Conservation (phyloP, 164 flowering plant genomes). For the Cinnamomum micranthum region DNA sequence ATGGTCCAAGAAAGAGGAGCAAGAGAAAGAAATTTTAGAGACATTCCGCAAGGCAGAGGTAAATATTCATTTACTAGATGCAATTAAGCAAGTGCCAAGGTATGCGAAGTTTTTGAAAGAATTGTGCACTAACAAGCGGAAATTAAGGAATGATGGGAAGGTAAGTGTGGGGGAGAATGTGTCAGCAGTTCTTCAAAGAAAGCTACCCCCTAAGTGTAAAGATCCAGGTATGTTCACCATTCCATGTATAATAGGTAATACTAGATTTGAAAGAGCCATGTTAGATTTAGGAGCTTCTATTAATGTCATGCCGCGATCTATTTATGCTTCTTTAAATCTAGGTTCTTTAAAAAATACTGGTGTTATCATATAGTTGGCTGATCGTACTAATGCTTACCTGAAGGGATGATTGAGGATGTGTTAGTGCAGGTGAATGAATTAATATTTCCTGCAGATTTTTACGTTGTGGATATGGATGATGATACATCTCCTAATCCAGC, state of each 20-base stretch:
- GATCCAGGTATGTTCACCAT: background rate
- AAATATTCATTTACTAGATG: background rate
- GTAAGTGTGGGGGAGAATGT: conserved; percentile 1
- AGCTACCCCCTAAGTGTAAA: background rate
- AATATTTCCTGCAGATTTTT: background rate
- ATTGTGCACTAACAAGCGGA: background rate
- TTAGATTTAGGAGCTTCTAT: background rate
- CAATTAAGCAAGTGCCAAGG: too few species aligned
- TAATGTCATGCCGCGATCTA: background rate
- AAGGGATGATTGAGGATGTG: background rate
- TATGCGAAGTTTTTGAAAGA: too few species aligned
- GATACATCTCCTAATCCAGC: background rate
- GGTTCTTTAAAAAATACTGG: background rate
- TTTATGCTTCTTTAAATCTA: background rate
- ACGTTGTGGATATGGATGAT: background rate
- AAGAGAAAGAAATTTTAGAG: background rate
- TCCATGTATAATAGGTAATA: too few species aligned
- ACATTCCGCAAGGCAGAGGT: background rate
- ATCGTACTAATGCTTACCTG: background rate
- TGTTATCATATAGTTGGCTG: background rate
- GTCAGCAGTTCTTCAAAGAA: background rate
- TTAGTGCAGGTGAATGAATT: background rate
- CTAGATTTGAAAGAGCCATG: too few species aligned
- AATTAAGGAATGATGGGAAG: background rate
- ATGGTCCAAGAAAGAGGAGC: background rate